A percentile compares a stretch with the other conserved stretches of the same genome.
Evolutionary conservation across 441 rosid genomes (phyloP).

Genomic region (Euphorbia celastroides): DNA sequence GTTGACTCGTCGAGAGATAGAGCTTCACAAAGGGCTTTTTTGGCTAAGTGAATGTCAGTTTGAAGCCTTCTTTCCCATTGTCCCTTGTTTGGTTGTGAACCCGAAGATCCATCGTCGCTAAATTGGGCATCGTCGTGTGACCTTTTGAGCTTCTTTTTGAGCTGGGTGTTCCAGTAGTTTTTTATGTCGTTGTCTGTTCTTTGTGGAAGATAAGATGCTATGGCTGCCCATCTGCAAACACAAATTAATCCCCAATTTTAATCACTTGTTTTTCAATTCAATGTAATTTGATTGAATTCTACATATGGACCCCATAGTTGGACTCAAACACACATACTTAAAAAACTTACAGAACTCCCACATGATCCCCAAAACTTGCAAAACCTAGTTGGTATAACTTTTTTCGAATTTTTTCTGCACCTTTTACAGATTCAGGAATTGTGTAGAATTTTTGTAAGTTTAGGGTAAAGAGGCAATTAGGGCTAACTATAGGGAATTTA

Average conservation of each 20-base stretch:
- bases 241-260: conserved; percentile 5
- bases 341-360: too few species aligned
- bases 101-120: conserved; percentile 17
- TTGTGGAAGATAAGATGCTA: conserved; percentile 88
- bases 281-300: too few species aligned
- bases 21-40: conserved; percentile 73
- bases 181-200: conserved; percentile 93
- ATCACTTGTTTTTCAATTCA: neutral
- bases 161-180: conserved; percentile 94
- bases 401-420: too few species aligned
- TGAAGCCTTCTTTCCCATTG: conserved; percentile 89
- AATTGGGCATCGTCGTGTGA: conserved; percentile 28
- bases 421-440: too few species aligned
- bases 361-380: too few species aligned
- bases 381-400: too few species aligned
- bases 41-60: conserved; percentile 68
- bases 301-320: too few species aligned
- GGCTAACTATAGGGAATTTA: too few species aligned
- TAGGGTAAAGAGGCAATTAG: too few species aligned
- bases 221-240: conserved; percentile 83
- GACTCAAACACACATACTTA: too few species aligned
- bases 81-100: conserved; percentile 39
- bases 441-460: too few species aligned
- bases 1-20: conserved; percentile 48
- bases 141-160: conserved; percentile 79